Percentiles rank a stretch among this genome's conserved stretches.
These are phyloP conservation scores for Aspergillus unguis DNA, from an alignment of 2,329 filamentous ascomycete genomes.

Conservation along the genomic window DNA sequence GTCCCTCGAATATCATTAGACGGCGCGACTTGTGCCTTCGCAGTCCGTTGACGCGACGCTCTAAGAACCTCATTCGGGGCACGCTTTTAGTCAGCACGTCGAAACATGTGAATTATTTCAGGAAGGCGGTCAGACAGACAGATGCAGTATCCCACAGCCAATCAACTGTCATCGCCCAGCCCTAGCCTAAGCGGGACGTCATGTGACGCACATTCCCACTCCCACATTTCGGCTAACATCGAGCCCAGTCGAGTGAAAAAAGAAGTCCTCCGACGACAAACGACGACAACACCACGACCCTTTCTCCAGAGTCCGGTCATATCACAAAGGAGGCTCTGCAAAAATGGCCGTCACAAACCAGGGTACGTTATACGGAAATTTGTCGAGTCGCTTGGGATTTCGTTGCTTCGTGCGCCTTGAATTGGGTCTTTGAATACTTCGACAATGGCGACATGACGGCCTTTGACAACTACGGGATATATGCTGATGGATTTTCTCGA, in stretches of 20 bases:
- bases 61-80: too few relatives aligned
- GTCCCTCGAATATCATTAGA: not conserved
- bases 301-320: slow-evolving; percentile 20
- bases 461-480: not conserved
- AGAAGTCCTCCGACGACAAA: slow-evolving; percentile 9
- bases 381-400: not conserved
- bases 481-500: slow-evolving; percentile 13
- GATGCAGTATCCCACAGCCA: slow-evolving; percentile 9
- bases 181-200: slow-evolving; percentile 24
- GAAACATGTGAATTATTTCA: too few relatives aligned
- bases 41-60: too few relatives aligned
- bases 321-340: slow-evolving; percentile 24
- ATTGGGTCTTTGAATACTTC: not conserved
- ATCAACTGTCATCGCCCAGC: slow-evolving; percentile 9
- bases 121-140: slow-evolving; percentile 2
- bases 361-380: slow-evolving; percentile 22
- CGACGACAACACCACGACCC: slow-evolving; percentile 22
- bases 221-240: slow-evolving; percentile 23
- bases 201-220: slow-evolving; percentile 30
- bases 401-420: not conserved
- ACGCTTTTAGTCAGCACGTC: too few relatives aligned
- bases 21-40: not conserved
- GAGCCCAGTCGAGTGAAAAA: slow-evolving; percentile 9
- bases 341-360: slow-evolving; percentile 33
- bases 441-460: not conserved